Evolutionary conservation across 768 basidiomycete genomes (phyloP).

Genomic region (Lactarius sp.): DNA sequence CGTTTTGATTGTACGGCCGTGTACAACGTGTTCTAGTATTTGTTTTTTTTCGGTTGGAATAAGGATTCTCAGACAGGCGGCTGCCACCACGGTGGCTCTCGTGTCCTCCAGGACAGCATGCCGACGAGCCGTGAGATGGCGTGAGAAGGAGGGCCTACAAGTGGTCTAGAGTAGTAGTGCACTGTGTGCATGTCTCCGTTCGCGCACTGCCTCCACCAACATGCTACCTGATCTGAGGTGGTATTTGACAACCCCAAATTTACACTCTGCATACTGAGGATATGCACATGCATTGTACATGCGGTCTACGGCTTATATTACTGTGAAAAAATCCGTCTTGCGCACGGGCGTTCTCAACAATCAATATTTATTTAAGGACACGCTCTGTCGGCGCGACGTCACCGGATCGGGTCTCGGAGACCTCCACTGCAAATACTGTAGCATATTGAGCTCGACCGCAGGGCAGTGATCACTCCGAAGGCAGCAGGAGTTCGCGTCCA

Average conservation of each 20-base stretch:
- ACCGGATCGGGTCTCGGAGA: not conserved
- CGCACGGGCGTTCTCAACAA: not conserved
- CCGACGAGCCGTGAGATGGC: constrained; percentile 4
- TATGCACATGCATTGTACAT: constrained; percentile 14
- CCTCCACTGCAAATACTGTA: not conserved
- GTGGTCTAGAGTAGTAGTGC: constrained; percentile 8
- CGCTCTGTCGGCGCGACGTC: constrained; percentile 8
- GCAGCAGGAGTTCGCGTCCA: not conserved
- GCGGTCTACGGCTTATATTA: constrained; percentile 10
- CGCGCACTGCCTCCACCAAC: constrained; percentile 11
- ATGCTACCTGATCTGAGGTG: constrained; percentile 8
- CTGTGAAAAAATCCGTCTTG: not conserved
- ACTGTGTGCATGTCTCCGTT: not conserved
- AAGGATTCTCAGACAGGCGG: constrained; percentile 19
- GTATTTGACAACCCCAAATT: constrained; percentile 11
- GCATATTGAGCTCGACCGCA: constrained; percentile 2
- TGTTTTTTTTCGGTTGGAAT: constrained; percentile 17
- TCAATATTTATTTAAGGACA: not conserved
- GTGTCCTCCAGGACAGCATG: not conserved
- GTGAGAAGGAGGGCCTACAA: constrained; percentile 11
- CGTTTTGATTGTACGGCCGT: constrained; percentile 11
- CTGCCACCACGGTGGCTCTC: constrained; percentile 7
- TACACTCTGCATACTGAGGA: not conserved
- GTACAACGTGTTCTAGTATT: constrained; percentile 13
- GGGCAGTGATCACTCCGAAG: constrained; percentile 6